Evolutionary conservation across 139 green algal species (phyloP), one percentile per base, ranked within the genome.

Genomic region (Chlorella ohadii): DNA sequence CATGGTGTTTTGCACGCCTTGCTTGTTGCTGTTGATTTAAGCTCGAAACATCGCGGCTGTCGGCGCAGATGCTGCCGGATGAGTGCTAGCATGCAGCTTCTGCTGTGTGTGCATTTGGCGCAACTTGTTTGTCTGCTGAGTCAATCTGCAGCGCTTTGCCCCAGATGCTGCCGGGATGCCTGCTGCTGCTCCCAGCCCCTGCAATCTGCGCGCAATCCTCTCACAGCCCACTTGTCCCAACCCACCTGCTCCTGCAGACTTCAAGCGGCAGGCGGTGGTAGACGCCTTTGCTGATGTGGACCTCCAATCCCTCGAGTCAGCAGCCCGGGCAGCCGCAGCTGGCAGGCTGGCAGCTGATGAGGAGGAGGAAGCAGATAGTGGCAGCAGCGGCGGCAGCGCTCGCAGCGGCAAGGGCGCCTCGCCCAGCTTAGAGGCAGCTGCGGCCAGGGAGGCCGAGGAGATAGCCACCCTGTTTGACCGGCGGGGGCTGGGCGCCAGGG

Each of bases 191-290:
- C 44, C 44, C 44, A 51, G 6, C 6, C 9, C 7, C 44, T 16
- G 6, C 44, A 51, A 51, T 9, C 44, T 67, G 61, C 33, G 68
- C 11, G 36, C 9, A 27, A 39, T 6, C 4, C 41, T 61, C 39
- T n/a, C 72, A 39, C 17, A n/a, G 44, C 51, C 28, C 11, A 11
- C 47, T 31, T 13, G 2, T 6, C 4, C 51, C n/a, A 19, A 67
- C 7, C 73, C 47, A 1, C 20, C 31, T 36, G 27, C 73, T 15
- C 28, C 78, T 17, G 78, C 78, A 83, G 78, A 83, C n/a, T 83
- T 83, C 78, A 83, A 74, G 64, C 78, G 66, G 63, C 78, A 44
- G n/a, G n/a, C 31, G 0, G 61, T 31, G 28, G 34, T 41, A 9
- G 63, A 64, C 28, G 63, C 41, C 28, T 75, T 83, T 34, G 22